Evolutionary conservation across 768 basidiomycete species (phyloP).

Genomic region (Pisolithus marmoratus): DNA sequence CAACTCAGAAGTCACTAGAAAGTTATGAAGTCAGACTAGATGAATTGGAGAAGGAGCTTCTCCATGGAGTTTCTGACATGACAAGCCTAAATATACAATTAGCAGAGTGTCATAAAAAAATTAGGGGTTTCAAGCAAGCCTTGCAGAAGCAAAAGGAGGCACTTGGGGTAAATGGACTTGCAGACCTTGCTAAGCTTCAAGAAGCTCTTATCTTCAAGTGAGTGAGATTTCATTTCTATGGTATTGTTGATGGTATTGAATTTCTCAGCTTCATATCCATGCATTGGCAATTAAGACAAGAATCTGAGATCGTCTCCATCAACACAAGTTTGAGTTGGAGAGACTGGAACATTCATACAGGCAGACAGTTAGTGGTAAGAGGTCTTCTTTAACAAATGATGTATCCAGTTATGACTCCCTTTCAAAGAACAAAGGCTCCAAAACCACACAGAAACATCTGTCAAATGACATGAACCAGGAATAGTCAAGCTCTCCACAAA

Average conservation of each 20-base stretch:
- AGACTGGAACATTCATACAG: no score
- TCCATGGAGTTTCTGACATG: neutral
- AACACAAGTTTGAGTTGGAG: no score
- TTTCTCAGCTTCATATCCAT: no score
- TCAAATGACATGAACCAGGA: constrained; percentile 22
- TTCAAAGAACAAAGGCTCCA: constrained; percentile 19
- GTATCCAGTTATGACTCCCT: neutral
- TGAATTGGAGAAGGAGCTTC: constrained; percentile 3
- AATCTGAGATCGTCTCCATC: no score
- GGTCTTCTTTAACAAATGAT: neutral
- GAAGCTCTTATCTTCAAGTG: constrained; percentile 8
- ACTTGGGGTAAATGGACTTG: no score
- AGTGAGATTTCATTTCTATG: neutral
- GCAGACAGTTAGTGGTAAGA: no score
- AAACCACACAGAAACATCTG: constrained; percentile 20
- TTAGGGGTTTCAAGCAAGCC: neutral
- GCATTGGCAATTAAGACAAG: no score
- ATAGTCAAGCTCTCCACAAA: constrained; percentile 18
- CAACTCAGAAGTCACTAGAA: neutral
- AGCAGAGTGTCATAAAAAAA: neutral
- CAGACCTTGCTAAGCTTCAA: neutral
- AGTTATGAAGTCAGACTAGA: neutral
- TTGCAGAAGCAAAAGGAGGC: neutral
- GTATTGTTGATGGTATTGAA: no score
- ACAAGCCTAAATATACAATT: neutral